Base-by-base conservation (phyloP, 2,329 filamentous ascomycete genomes). In the Aspergillus carbonarius region DNA sequence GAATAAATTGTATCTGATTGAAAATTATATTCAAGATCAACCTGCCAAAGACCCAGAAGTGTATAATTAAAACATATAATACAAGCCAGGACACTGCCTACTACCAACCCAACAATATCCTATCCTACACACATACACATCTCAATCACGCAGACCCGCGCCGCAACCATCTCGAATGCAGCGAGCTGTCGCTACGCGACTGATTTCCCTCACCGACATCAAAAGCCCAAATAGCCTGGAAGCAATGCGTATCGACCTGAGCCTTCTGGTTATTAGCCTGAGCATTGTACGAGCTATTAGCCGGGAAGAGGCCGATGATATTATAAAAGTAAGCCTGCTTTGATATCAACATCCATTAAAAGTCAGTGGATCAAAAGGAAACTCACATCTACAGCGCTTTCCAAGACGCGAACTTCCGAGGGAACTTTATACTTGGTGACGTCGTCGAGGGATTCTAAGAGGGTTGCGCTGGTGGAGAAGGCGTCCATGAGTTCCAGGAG, bases 201-300 rank as follows among this genome's bases (percentile, higher is more conserved):
- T 39, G 35, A 18, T 8, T 27, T 3, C 17, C 35, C 20, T 17
- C 35, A 4, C 5, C 17, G 20, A 39, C 10, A 44, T 54, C 51
- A 34, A 54, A 54, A 10, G 51, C 51, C 51, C 51, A 54, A 23
- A 54, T 44, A 8, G 51, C 51, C 51, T 54, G 37, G 20, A 34
- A 54, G 25, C 51, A 54, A 44, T 54, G 51, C 1, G 51, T 54
- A 32, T 54, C 51, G 2, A 54, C 51, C 27, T 54, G 37, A 5
- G 51, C 51, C 17, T 54, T 54, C 51, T 54, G 51, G 17, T 54
- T 54, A 10, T 20, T 54, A 13, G 51, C 51, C 39, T 54, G 51
- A n/a, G 51, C 37, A 17, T 54, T 54, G 23, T 54, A 54, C 23
- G 51, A 54, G 51, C 51, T 44, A 17, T 54, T 54, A 1, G 37